Percentiles rank a stretch among this genome's conserved stretches.
Conservation (phyloP, 768 basidiomycete genomes). For the Dioszegia crocea region DNA sequence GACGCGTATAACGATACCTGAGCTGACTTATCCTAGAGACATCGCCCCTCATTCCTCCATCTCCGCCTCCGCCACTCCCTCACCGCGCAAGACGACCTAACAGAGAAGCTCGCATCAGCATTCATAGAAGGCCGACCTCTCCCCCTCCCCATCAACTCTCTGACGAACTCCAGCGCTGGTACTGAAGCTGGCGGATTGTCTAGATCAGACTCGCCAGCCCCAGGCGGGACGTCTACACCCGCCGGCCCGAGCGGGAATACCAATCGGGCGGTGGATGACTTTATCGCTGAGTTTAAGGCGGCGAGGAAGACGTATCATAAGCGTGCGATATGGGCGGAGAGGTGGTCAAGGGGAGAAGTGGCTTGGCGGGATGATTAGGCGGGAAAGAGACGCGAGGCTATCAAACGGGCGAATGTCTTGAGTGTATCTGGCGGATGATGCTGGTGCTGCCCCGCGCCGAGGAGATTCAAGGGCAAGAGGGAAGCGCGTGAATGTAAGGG, state of each 20-base stretch:
- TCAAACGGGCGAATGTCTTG: too few relatives aligned
- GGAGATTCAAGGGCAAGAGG: too few relatives aligned
- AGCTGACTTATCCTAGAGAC: slow-evolving; percentile 57
- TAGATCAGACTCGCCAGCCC: slow-evolving; percentile 39
- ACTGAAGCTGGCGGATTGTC: slow-evolving; percentile 9
- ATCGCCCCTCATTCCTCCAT: slow-evolving; percentile 79
- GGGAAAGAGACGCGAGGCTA: not conserved
- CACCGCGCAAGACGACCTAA: slow-evolving; percentile 82
- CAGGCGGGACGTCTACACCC: slow-evolving; percentile 9
- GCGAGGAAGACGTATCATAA: slow-evolving; percentile 87
- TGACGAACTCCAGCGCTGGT: not conserved
- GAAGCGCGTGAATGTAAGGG: too few relatives aligned
- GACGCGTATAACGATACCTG: too few relatives aligned
- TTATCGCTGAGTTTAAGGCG: slow-evolving; percentile 82
- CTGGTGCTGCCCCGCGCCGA: too few relatives aligned
- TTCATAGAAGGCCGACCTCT: slow-evolving; percentile 65
- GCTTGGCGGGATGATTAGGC: slow-evolving; percentile 64
- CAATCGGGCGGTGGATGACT: slow-evolving; percentile 62
- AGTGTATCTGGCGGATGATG: too few relatives aligned
- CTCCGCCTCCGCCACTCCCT: slow-evolving; percentile 82
- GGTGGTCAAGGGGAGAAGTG: slow-evolving; percentile 80
- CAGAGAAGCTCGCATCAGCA: slow-evolving; percentile 74
- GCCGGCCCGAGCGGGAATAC: not conserved
- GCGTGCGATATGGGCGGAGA: slow-evolving; percentile 79
- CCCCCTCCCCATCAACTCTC: not conserved